Conservation (phyloP, 2,329 filamentous ascomycete species). For the Curvularia lunata region DNA sequence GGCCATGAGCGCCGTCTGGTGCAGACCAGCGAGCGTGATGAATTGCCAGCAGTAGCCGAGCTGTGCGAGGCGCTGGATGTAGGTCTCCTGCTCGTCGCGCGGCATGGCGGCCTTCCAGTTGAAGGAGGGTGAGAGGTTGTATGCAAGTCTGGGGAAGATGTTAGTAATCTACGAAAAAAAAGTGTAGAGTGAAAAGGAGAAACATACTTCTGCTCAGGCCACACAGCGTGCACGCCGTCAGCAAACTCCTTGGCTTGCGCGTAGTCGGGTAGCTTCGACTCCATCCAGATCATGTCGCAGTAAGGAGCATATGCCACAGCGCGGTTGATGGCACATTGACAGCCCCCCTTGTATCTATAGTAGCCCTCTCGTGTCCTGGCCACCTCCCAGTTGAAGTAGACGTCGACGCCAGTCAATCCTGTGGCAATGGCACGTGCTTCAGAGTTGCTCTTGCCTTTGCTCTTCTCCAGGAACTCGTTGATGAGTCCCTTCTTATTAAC, state of each 20-base stretch:
- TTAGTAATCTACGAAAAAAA: background rate
- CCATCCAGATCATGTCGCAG: conserved; percentile 98
- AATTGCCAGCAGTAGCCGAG: conserved; percentile 99
- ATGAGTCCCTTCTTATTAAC: conserved; percentile 73
- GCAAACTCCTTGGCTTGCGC: conserved; percentile 92
- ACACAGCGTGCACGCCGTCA: conserved; percentile 88
- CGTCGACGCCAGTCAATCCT: conserved; percentile 75
- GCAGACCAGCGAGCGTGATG: conserved; percentile 97
- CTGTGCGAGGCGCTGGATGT: conserved; percentile 84
- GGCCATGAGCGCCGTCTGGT: conserved; percentile 91
- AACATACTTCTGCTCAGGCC: conserved; percentile 92
- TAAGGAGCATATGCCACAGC: conserved; percentile 92
- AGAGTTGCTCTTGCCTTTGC: conserved; percentile 82
- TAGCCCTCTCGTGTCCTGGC: conserved; percentile 92
- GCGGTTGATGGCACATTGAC: conserved; percentile 87
- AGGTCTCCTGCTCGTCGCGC: conserved; percentile 90
- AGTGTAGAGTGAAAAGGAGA: background rate
- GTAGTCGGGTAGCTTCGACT: conserved; percentile 94
- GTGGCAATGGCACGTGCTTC: conserved; percentile 84
- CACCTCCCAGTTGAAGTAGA: conserved; percentile 96
- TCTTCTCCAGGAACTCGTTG: conserved; percentile 68
- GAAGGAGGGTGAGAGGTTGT: conserved; percentile 98
- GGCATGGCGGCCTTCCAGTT: conserved; percentile 99
- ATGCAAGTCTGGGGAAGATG: conserved; percentile 71
- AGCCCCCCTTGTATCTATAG: conserved; percentile 91